A percentile compares a stretch with the other conserved stretches of the same genome.
Conservation (phyloP, 306 rosid genomes). For the Prunus armeniaca region DNA sequence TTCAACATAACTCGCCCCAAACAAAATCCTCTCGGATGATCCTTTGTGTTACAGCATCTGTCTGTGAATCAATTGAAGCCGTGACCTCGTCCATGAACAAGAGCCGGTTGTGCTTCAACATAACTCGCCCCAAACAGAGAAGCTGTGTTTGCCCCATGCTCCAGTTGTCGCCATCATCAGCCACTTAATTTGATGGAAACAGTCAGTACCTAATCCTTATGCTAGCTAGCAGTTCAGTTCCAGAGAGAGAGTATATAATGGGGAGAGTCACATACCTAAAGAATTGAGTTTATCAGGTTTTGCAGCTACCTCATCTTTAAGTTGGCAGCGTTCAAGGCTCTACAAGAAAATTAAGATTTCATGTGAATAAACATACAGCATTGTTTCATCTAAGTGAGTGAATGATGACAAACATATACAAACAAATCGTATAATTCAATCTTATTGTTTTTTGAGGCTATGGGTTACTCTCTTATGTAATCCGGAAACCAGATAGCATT, state of each 20-base stretch:
- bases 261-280: conserved; percentile 23
- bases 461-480: no score
- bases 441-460: no score
- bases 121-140: conserved; percentile 83
- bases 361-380: no score
- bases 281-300: conserved; percentile 79
- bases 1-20: no score
- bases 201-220: conserved; percentile 28
- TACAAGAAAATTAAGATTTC: no score
- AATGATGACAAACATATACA: no score
- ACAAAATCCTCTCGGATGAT: conserved; percentile 88
- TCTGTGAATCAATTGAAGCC: conserved; percentile 94
- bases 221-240: no score
- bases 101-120: conserved; percentile 14
- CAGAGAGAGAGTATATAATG: no score
- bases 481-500: no score
- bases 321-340: conserved; percentile 31
- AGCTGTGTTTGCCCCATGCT: conserved; percentile 98
- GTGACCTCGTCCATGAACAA: conserved; percentile 92
- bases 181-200: conserved; percentile 28
- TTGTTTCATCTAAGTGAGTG: no score
- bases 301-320: conserved; percentile 70
- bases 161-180: conserved; percentile 89
- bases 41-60: conserved; percentile 80
- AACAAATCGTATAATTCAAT: no score